phyloP scores from a whole-genome alignment of 2,329 filamentous ascomycete genomes.

The Pseudocercospora musae region DNA sequence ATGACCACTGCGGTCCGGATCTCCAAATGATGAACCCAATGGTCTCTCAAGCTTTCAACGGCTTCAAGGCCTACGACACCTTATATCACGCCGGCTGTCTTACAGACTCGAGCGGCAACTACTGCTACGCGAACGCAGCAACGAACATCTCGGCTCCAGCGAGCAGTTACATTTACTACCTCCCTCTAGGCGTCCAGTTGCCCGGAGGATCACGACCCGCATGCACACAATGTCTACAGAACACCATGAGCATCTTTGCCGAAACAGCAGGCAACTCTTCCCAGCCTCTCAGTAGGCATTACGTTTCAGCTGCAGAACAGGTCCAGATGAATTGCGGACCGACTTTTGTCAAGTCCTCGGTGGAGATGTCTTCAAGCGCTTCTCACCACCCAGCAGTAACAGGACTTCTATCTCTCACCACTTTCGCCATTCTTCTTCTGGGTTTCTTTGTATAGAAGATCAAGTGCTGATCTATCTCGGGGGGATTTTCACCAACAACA shows the following conservation, averaged over 20 bases:
- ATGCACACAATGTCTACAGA: constrained; percentile 71
- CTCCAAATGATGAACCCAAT: constrained; percentile 63
- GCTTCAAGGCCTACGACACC: constrained; percentile 71
- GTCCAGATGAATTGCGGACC: constrained; percentile 65
- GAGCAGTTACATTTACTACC: constrained; percentile 78
- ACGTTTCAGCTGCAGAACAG: constrained; percentile 66
- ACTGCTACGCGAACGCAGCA: constrained; percentile 79
- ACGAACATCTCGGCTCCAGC: constrained; percentile 68
- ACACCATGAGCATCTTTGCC: constrained; percentile 80
- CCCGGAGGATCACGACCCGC: constrained; percentile 65
- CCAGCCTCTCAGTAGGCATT: constrained; percentile 66
- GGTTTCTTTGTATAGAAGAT: constrained; percentile 19
- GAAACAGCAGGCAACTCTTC: constrained; percentile 62
- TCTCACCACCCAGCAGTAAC: background rate
- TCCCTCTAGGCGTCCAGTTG: constrained; percentile 72
- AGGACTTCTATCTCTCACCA: background rate
- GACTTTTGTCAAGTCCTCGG: constrained; percentile 42
- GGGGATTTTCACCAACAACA: background rate
- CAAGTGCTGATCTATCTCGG: constrained; percentile 28
- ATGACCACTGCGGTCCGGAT: constrained; percentile 69
- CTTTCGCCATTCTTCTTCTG: constrained; percentile 4
- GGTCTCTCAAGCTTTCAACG: constrained; percentile 71
- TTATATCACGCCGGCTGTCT: constrained; percentile 81
- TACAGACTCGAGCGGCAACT: constrained; percentile 54
- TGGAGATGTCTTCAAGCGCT: constrained; percentile 2